Evolutionary conservation across 495 filamentous ascomycete genomes (phyloP).

Genomic region (Aspergillus incahuasiensis): DNA sequence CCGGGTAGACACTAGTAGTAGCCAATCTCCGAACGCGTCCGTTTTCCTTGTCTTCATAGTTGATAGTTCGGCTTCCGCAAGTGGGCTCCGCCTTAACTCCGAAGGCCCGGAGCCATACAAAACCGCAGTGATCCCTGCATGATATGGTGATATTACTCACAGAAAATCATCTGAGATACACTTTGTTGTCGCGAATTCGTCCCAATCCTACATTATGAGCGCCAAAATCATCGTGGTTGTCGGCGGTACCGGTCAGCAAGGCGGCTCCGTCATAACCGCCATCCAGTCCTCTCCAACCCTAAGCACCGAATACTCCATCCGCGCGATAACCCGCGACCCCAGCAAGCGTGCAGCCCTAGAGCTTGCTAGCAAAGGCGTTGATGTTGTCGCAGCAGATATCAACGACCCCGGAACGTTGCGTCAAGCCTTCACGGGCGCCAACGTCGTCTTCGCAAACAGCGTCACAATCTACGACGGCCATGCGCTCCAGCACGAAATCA

Average conservation of each 20-base stretch:
- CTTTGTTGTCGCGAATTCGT: too few species aligned
- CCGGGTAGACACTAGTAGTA: not conserved
- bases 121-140: too few species aligned
- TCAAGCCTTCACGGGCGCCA: constrained; percentile 36
- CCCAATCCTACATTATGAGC: too few species aligned
- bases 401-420: constrained; percentile 36
- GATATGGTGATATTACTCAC: too few species aligned
- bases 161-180: too few species aligned
- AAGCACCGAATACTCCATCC: constrained; percentile 46
- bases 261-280: constrained; percentile 50
- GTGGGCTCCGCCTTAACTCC: too few species aligned
- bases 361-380: constrained; percentile 34
- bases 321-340: constrained; percentile 47
- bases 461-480: constrained; percentile 29
- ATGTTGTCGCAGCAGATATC: constrained; percentile 46
- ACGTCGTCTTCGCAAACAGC: constrained; percentile 50
- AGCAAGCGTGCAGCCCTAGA: constrained; percentile 25
- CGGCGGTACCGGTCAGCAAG: constrained; percentile 60
- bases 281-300: constrained; percentile 47
- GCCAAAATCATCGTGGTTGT: constrained; percentile 45
- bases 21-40: not conserved
- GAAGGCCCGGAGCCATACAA: too few species aligned
- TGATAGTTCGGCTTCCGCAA: too few species aligned
- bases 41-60: too few species aligned
- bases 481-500: constrained; percentile 31